phyloP scores from a whole-genome alignment of 169 alveolate genomes.

The Perkinsus marinus region DNA sequence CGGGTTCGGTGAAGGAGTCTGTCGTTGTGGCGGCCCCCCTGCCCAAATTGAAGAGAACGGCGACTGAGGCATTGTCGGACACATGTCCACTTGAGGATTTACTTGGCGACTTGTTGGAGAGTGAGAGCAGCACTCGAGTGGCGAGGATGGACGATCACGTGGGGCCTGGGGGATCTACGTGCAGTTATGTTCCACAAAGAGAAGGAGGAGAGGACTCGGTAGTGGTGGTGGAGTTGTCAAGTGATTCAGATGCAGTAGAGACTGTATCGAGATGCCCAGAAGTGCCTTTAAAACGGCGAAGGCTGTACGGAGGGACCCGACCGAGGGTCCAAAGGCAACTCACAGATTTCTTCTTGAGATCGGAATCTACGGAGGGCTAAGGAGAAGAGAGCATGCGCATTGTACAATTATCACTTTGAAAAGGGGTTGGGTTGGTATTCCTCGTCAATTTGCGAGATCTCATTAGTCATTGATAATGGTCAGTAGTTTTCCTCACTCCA shows the following conservation, averaged over 20 bases:
- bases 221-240: neutral
- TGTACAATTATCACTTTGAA: neutral
- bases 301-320: neutral
- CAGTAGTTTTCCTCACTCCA: no score
- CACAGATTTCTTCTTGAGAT: neutral
- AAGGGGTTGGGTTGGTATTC: neutral
- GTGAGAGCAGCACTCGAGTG: no score
- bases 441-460: no score
- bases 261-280: neutral
- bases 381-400: neutral
- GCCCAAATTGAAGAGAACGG: neutral
- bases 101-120: no score
- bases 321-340: neutral
- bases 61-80: neutral
- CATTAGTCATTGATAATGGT: no score
- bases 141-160: neutral
- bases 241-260: neutral
- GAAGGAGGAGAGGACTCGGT: no score
- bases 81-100: no score
- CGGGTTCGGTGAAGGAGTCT: no score
- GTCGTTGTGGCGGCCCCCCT: neutral
- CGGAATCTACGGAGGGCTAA: neutral
- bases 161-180: neutral
- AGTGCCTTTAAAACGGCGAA: neutral
- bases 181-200: neutral